phyloP scores from a whole-genome alignment of 2,329 filamentous ascomycete species.

The Mariannaea sp. region DNA sequence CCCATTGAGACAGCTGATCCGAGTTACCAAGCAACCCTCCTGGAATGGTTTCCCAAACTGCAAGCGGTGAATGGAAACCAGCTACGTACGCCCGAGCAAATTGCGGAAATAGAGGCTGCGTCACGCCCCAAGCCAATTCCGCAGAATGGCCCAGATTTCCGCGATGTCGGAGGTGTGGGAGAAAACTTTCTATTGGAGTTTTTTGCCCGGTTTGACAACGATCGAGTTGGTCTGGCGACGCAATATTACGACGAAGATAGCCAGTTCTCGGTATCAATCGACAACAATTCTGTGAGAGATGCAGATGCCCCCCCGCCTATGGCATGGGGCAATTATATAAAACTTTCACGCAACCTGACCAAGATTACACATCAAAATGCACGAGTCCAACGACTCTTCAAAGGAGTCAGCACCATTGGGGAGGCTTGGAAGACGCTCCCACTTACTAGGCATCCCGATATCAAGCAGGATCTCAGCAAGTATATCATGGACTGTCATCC shows the following conservation, averaged over 20 bases:
- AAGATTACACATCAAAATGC: constrained; percentile 66
- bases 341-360: constrained; percentile 76
- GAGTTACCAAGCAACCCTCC: constrained; percentile 68
- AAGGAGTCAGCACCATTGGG: constrained; percentile 67
- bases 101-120: constrained; percentile 59
- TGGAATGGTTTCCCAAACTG: constrained; percentile 83
- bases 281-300: constrained; percentile 61
- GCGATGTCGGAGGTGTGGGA: constrained; percentile 74
- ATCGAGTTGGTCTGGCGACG: constrained; percentile 65
- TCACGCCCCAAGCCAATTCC: constrained; percentile 63
- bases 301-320: constrained; percentile 50
- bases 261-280: constrained; percentile 76
- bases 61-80: constrained; percentile 75
- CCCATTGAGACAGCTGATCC: constrained; percentile 67
- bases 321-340: constrained; percentile 77
- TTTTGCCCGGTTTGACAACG: constrained; percentile 73
- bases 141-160: constrained; percentile 69
- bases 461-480: constrained; percentile 68
- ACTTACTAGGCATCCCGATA: constrained; percentile 73
- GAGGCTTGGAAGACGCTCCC: constrained; percentile 74
- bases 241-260: constrained; percentile 78
- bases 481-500: constrained; percentile 85
- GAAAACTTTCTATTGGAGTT: constrained; percentile 78
- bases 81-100: constrained; percentile 73
- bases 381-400: constrained; percentile 68